These are phyloP conservation scores for Metschnikowia kunwiensis DNA, from an alignment of 805 yeast genomes.

Conservation along the genomic window DNA sequence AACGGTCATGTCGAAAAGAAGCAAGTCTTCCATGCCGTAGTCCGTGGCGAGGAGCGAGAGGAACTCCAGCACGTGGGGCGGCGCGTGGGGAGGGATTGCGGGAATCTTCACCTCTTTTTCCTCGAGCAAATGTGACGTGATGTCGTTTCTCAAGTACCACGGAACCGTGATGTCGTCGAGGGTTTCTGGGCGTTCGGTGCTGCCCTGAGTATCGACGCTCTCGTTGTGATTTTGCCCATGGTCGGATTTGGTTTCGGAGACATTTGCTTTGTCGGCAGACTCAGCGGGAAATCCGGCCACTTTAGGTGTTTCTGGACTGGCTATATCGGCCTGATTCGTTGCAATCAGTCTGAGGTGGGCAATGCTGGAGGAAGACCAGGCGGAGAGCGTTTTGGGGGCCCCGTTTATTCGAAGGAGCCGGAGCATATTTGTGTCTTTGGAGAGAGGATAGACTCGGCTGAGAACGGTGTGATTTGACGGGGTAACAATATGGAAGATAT, in stretches of 20 bases:
- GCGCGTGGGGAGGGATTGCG: slow-evolving; percentile 56
- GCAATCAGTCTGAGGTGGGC: too few relatives aligned
- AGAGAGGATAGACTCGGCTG: too few relatives aligned
- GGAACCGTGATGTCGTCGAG: slow-evolving; percentile 33
- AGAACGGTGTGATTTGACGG: too few relatives aligned
- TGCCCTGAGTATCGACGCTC: background rate
- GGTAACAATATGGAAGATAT: too few relatives aligned
- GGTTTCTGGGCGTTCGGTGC: background rate
- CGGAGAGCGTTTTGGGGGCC: too few relatives aligned
- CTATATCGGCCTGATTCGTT: too few relatives aligned
- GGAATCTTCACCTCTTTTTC: slow-evolving; percentile 42
- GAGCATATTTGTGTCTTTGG: too few relatives aligned
- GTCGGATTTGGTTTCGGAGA: too few relatives aligned
- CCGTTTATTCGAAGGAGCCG: too few relatives aligned
- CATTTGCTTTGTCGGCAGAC: too few relatives aligned
- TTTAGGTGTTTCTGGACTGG: too few relatives aligned
- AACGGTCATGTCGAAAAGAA: slow-evolving; percentile 60
- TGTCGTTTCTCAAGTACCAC: slow-evolving; percentile 58
- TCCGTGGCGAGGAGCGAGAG: slow-evolving; percentile 50
- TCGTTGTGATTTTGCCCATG: background rate
- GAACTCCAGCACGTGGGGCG: slow-evolving; percentile 46
- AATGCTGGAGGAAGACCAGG: too few relatives aligned
- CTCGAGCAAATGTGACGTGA: slow-evolving; percentile 29
- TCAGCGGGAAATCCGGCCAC: background rate
- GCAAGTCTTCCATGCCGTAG: slow-evolving; percentile 63